These are phyloP conservation scores for Ganoderma lingzhi DNA, from an alignment of 1,284 basidiomycete genomes.

Conservation along the genomic window DNA sequence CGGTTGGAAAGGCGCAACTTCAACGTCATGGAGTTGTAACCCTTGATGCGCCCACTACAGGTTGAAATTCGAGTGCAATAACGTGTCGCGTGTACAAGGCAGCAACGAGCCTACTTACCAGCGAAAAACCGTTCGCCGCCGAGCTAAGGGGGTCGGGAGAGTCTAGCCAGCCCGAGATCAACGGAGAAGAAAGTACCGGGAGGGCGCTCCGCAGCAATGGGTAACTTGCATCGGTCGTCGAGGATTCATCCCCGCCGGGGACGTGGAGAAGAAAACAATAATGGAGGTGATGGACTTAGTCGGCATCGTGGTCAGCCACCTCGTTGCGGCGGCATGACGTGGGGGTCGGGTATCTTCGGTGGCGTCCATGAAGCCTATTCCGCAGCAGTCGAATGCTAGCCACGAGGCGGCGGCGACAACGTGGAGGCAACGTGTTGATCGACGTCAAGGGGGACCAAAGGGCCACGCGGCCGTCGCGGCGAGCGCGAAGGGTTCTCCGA, in stretches of 20 bases:
- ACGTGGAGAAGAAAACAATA: neutral
- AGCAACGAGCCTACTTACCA: neutral
- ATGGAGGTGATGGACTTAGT: too few species aligned
- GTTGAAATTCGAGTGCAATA: neutral
- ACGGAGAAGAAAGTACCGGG: neutral
- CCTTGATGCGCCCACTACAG: neutral
- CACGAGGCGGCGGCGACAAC: neutral
- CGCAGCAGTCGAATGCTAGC: neutral
- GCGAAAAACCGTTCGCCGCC: neutral
- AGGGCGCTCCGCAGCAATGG: neutral
- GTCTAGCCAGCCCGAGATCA: neutral
- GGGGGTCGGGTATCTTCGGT: neutral
- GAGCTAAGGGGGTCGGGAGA: neutral
- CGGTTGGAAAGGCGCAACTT: neutral
- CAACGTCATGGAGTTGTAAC: neutral
- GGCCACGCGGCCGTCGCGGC: neutral
- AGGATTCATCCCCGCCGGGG: neutral
- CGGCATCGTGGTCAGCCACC: too few species aligned
- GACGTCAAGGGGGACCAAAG: neutral
- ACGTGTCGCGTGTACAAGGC: neutral
- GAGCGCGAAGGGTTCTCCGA: neutral
- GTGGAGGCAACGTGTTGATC: constrained; percentile 3
- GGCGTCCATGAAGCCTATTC: neutral
- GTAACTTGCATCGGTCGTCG: neutral
- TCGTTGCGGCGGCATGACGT: neutral